These are phyloP conservation scores for Yamadazyma conglobata DNA, from an alignment of 1,139 yeast species.

Conservation along the genomic window DNA sequence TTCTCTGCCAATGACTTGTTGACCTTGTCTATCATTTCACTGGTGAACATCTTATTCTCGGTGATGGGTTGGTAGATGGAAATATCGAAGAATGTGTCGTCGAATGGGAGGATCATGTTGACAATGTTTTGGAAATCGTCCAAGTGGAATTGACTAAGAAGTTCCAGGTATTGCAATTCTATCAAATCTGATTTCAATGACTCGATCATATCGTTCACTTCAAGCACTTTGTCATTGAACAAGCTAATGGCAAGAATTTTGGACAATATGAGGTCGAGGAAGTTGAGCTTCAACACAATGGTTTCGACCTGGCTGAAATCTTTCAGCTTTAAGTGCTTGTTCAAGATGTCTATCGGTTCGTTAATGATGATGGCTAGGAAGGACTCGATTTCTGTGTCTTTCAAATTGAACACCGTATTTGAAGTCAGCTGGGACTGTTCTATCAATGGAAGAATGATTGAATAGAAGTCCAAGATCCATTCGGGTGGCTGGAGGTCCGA, in stretches of 20 bases:
- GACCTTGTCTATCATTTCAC: constrained; percentile 37
- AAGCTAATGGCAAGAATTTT: constrained; percentile 48
- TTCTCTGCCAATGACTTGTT: constrained; percentile 45
- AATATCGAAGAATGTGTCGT: constrained; percentile 50
- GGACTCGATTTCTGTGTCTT: constrained; percentile 26
- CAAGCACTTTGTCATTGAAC: constrained; percentile 36
- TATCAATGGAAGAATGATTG: constrained; percentile 48
- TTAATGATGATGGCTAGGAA: constrained; percentile 40
- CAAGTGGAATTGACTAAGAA: constrained; percentile 50
- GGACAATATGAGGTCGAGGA: constrained; percentile 56
- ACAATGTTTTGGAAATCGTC: constrained; percentile 57
- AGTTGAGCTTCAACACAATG: constrained; percentile 51
- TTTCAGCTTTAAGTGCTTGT: constrained; percentile 30
- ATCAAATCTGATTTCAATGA: constrained; percentile 32
- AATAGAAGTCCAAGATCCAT: constrained; percentile 61
- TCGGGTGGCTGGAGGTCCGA: constrained; percentile 66
- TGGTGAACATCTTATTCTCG: constrained; percentile 58
- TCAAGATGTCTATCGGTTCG: constrained; percentile 47
- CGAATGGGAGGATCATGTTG: constrained; percentile 66
- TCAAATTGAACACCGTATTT: constrained; percentile 36
- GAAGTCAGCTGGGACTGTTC: constrained; percentile 36
- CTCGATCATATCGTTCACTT: constrained; percentile 34
- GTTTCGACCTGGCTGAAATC: constrained; percentile 30
- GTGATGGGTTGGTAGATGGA: constrained; percentile 59
- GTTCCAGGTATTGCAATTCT: constrained; percentile 37